Percentiles rank a stretch among this genome's conserved stretches.
Evolutionary conservation across 2,329 filamentous ascomycete species (phyloP).

Genomic region (Clarireedia homoeocarpa): DNA sequence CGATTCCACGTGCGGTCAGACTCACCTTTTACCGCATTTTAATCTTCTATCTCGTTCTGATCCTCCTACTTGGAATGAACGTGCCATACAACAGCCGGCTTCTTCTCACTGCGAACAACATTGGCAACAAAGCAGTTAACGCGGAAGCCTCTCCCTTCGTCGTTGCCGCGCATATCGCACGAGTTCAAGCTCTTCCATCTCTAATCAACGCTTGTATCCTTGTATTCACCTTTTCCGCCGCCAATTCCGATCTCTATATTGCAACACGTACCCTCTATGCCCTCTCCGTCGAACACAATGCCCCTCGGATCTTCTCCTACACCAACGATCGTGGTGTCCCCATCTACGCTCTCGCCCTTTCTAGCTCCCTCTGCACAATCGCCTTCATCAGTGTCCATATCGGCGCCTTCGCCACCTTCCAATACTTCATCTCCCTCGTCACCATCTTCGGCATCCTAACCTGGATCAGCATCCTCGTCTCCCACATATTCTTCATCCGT

Average conservation of each 20-base stretch:
- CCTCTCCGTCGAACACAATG: constrained; percentile 58
- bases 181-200: constrained; percentile 55
- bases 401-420: constrained; percentile 55
- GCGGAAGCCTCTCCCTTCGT: constrained; percentile 45
- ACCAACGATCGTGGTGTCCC: constrained; percentile 49
- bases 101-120: constrained; percentile 34
- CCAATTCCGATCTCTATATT: constrained; percentile 54
- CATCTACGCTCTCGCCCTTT: constrained; percentile 37
- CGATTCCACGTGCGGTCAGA: constrained; percentile 57
- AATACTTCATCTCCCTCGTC: constrained; percentile 64
- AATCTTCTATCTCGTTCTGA: constrained; percentile 56
- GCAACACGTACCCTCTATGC: constrained; percentile 64
- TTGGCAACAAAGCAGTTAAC: constrained; percentile 36
- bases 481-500: constrained; percentile 58
- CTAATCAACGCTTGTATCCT: constrained; percentile 63
- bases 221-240: constrained; percentile 56
- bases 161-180: constrained; percentile 55
- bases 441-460: constrained; percentile 26
- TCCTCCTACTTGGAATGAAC: constrained; percentile 53
- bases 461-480: constrained; percentile 50
- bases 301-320: constrained; percentile 49
- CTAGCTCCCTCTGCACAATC: constrained; percentile 49
- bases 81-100: constrained; percentile 48
- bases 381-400: constrained; percentile 58
- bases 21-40: constrained; percentile 55